Evolutionary conservation across 2,329 filamentous ascomycete species (phyloP).

Genomic region (Cercospora sp.): DNA sequence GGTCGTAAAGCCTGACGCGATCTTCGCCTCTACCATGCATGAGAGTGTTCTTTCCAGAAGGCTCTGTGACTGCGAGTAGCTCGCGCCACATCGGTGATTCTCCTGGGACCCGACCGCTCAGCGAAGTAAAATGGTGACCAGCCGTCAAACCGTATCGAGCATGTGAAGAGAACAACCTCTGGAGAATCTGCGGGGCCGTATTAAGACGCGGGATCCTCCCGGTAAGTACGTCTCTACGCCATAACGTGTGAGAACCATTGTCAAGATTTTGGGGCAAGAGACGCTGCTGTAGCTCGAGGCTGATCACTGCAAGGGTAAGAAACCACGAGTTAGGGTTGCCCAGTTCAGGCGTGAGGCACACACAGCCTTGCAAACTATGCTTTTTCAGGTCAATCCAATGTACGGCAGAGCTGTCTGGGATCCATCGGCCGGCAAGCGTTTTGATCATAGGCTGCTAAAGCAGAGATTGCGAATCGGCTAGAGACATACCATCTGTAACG

Average conservation of each 20-base stretch:
- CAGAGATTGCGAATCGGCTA: background rate
- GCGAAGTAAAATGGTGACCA: background rate
- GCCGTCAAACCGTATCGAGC: background rate
- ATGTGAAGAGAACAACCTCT: background rate
- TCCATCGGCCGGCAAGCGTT: background rate
- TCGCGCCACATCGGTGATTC: background rate
- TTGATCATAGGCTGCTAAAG: background rate
- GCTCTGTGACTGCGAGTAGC: background rate
- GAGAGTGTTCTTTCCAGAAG: background rate
- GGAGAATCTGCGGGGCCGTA: background rate
- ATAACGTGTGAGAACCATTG: background rate
- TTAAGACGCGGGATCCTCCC: background rate
- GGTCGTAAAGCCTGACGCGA: background rate
- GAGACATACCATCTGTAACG: background rate
- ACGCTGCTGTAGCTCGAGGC: background rate
- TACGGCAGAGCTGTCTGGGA: background rate
- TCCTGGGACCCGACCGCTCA: background rate
- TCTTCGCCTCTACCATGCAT: background rate
- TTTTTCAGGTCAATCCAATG: background rate
- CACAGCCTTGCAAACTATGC: background rate
- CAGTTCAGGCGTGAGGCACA: background rate
- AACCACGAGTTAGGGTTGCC: background rate
- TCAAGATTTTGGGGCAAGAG: background rate
- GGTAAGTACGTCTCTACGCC: background rate
- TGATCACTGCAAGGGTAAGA: background rate